Evolutionary conservation across 2,329 filamentous ascomycete species (phyloP).

Genomic region (Dryadomyces quercus-mongolicae): DNA sequence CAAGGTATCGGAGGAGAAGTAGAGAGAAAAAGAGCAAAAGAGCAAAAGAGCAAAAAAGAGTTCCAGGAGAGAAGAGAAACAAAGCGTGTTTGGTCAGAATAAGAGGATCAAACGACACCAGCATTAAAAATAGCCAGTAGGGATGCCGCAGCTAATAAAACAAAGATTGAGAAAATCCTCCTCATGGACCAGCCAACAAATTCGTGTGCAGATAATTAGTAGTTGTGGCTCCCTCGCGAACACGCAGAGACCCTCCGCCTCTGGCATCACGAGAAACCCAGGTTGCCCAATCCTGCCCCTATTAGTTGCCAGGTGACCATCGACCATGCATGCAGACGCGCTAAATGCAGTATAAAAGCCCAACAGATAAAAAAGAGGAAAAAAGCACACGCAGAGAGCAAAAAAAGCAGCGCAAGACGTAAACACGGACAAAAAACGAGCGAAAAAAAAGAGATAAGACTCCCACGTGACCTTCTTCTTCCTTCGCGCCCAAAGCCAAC

Average conservation of each 20-base stretch:
- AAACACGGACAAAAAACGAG: conserved; percentile 5
- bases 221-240: conserved; percentile 13
- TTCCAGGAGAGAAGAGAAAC: not conserved
- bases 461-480: conserved; percentile 6
- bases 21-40: not conserved
- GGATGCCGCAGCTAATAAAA: conserved; percentile 34
- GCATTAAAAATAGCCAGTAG: conserved; percentile 23
- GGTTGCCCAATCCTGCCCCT: conserved; percentile 25
- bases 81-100: conserved; percentile 2
- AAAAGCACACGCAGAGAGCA: conserved; percentile 11
- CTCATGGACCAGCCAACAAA: conserved; percentile 41
- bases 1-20: conserved; percentile 27
- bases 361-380: conserved; percentile 16
- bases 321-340: conserved; percentile 17
- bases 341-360: conserved; percentile 9
- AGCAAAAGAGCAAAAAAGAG: not conserved
- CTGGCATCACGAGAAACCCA: conserved; percentile 25
- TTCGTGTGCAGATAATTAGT: conserved; percentile 30
- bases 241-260: conserved; percentile 19
- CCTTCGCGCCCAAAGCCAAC: conserved; percentile 11
- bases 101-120: conserved; percentile 12
- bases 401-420: conserved; percentile 2
- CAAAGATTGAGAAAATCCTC: conserved; percentile 18
- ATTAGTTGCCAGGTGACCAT: conserved; percentile 32
- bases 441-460: not conserved